Percentiles rank a stretch among this genome's conserved stretches.
Conservation (phyloP, 257 asterid species). For the Apocynum venetum region DNA sequence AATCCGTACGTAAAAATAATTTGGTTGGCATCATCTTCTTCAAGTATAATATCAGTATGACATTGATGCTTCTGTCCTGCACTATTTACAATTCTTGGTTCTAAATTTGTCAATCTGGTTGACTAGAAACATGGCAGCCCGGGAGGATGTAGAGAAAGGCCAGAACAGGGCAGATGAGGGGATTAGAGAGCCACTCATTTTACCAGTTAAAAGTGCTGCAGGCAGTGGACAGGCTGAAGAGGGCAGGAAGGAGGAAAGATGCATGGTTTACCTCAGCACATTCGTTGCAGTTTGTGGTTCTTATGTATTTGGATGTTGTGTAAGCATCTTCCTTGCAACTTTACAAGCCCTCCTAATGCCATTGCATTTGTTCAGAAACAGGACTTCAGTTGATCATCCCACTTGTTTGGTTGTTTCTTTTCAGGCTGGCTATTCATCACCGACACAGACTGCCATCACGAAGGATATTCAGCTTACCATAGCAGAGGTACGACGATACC, state of each 20-base stretch:
- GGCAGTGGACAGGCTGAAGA: neutral
- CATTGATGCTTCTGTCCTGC: neutral
- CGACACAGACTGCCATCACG: constrained; percentile 74
- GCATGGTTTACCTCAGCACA: constrained; percentile 76
- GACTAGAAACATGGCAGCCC: neutral
- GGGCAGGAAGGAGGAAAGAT: constrained; percentile 44
- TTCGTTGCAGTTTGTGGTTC: constrained; percentile 88
- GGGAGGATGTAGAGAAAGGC: constrained; percentile 37
- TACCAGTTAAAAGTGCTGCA: constrained; percentile 20
- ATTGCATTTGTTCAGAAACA: neutral
- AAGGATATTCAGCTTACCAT: constrained; percentile 67
- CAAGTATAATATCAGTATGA: neutral
- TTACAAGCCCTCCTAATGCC: neutral
- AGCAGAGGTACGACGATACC: constrained; percentile 58
- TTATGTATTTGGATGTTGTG: constrained; percentile 82
- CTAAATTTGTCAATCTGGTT: neutral
- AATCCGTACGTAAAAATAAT: neutral
- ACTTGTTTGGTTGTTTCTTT: constrained; percentile 2
- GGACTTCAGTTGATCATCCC: neutral
- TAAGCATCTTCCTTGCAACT: constrained; percentile 23
- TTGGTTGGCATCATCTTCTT: neutral
- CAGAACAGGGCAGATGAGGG: constrained; percentile 25
- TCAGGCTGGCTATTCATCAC: constrained; percentile 96
- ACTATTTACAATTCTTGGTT: neutral
- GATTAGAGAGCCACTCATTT: constrained; percentile 47